Conservation (phyloP, 2,329 filamentous ascomycete species). For the Fusarium phyllophilum region DNA sequence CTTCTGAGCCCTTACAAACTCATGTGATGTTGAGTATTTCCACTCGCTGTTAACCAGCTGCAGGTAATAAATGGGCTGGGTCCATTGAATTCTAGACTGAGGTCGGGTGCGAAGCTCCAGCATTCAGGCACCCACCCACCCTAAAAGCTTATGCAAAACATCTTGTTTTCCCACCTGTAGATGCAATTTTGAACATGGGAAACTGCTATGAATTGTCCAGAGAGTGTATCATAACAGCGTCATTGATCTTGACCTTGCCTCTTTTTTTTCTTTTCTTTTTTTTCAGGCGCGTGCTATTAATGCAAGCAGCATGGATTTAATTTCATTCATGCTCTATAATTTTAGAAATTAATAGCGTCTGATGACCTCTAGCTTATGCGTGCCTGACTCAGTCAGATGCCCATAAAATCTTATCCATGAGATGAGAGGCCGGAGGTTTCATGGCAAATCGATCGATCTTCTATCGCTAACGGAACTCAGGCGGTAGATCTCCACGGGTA, state of each 20-base stretch:
- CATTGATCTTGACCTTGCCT: background rate
- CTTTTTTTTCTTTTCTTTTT: background rate
- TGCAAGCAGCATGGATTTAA: too few species aligned
- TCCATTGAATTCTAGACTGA: background rate
- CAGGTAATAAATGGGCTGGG: background rate
- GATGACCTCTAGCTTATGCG: background rate
- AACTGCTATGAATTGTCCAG: background rate
- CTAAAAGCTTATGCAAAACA: background rate
- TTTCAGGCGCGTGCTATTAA: background rate
- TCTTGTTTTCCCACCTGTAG: background rate
- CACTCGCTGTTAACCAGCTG: background rate
- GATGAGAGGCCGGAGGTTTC: background rate
- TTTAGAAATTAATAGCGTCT: background rate
- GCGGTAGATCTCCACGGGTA: slow-evolving; percentile 15
- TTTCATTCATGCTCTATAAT: background rate
- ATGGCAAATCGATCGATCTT: slow-evolving; percentile 22
- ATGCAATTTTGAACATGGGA: background rate
- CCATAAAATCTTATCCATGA: background rate
- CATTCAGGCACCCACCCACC: background rate
- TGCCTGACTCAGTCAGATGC: slow-evolving; percentile 5
- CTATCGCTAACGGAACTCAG: background rate
- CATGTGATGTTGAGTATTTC: background rate
- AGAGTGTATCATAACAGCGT: background rate
- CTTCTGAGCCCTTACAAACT: background rate
- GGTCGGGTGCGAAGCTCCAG: background rate